These are phyloP conservation scores for Albizia julibrissin DNA, from an alignment of 306 rosid genomes.

Conservation along the genomic window DNA sequence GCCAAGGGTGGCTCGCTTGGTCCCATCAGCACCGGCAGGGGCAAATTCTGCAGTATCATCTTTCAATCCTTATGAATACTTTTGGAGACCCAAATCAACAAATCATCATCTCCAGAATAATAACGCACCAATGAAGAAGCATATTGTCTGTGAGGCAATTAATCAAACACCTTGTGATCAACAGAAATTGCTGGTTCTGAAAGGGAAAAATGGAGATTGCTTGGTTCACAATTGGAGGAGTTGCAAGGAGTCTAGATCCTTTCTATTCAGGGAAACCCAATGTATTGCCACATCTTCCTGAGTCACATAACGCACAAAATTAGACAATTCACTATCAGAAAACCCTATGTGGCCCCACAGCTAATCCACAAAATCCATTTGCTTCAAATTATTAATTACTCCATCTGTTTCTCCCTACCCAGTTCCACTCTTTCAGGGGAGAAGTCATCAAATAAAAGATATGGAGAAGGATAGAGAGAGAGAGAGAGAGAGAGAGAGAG, in stretches of 20 bases:
- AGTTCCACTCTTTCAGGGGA: constrained; percentile 44
- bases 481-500: neutral
- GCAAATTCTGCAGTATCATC: constrained; percentile 28
- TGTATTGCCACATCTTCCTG: constrained; percentile 86
- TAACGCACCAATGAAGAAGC: constrained; percentile 17
- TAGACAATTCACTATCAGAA: neutral
- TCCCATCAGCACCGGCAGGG: constrained; percentile 38
- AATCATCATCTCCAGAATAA: constrained; percentile 29
- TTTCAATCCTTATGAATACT: constrained; percentile 68
- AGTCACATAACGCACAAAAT: neutral
- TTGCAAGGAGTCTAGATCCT: constrained; percentile 74
- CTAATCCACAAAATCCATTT: constrained; percentile 41
- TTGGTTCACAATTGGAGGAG: constrained; percentile 57
- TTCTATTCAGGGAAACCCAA: constrained; percentile 68
- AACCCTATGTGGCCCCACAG: neutral
- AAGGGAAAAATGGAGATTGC: constrained; percentile 73
- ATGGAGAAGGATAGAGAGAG: constrained; percentile 16
- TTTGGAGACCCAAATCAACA: constrained; percentile 62
- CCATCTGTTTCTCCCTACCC: constrained; percentile 39
- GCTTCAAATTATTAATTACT: constrained; percentile 37
- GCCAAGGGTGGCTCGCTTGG: constrained; percentile 47
- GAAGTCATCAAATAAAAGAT: constrained; percentile 51
- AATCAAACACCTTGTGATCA: constrained; percentile 40
- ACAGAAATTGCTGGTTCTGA: constrained; percentile 49
- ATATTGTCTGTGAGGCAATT: constrained; percentile 30